Base-by-base conservation (phyloP, 768 basidiomycete genomes). In the Hydnomerulius pinastri region DNA sequence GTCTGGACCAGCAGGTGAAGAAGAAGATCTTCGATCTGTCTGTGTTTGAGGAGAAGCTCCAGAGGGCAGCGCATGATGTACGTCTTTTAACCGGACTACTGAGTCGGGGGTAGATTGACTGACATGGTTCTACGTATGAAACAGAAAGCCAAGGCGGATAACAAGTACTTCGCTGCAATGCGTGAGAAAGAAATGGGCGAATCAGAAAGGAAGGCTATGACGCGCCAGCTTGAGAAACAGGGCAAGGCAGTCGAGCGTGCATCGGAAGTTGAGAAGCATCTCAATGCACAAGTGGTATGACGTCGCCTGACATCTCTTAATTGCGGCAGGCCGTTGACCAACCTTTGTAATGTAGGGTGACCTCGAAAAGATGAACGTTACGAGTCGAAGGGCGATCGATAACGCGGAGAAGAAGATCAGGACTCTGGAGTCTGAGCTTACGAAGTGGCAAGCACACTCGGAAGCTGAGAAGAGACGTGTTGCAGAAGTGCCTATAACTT, bases 131-230 rank as follows among this genome's bases (percentile, higher is more conserved):
- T 45, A 12, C 15, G 29, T n/a, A n/a, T 45, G 33, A 20, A 13
- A 29, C 69, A 98, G 92, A 92, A 91, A 86, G 90, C 92, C 8
- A 98, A 96, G 71, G 85, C 90, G 13, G 95, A 98, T 52, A 96
- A 94, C 74, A 98, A 95, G 67, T 98, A 83, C 64, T 98, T 85
- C 63, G 81, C 90, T 15, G 86, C 86, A 2, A 90, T 96, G 86
- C 85, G 93, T 25, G 85, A 87, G 50, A 93, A 89, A 69, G 93
- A 97, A 51, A 85, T 90, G 15, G 70, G 86, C 3, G 90, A 93
- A 27, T 74, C 73, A 2, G 90, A 93, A 64, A 78, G 85, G 39
- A 91, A 91, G 68, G 80, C 74, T 27, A 68, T 85, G 28, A 62
- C 72, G 15, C 77, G 85, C 42, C 76, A 72, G 25, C 65, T 79